Base-by-base conservation (phyloP, 306 rosid species). In the Crataegus laevigata region DNA sequence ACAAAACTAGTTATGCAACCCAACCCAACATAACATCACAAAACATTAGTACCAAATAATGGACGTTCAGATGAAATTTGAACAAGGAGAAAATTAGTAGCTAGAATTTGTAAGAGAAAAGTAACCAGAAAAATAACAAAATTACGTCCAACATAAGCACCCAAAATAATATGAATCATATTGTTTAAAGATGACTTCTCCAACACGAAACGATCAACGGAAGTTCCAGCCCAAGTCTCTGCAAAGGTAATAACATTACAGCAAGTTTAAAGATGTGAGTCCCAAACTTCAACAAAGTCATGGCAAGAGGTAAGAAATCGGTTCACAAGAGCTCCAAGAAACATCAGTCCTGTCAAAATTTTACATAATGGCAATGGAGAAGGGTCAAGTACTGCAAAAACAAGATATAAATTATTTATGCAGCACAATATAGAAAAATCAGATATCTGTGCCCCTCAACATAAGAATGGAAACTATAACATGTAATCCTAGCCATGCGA, bases 241-340 rank as follows among this genome's bases (percentile, higher is more conserved):
- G 98, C 99, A 91, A 91, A 91, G 86, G 88, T 90, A 93, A 94
- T 76, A 91, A 96, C 92, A 92, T 84, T 84, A 91, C 97, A 94
- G 89, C 97, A 92, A 94, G 96, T 96, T 94, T 94, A 94, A 92
- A 88, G 93, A 85, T 70, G 98, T 91, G 97, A 94, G 96, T 92
- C 99, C 94, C 93, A 96, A 91, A 96, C 97, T 96, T 92, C 89
- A 96, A 96, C 92, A 90, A 96, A 96, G 89, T 92, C 97, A 92
- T 92, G 97, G 97, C 96, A 96, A 92, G 88, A 89, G 93, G 98
- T 81, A 92, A 87, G 96, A 90, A 91, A 91, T 91, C 96, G 94
- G 98, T 85, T 90, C 93, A 93, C 90, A 90, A 90, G 88, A 84
- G 96, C 98, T 92, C 99, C 99, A 85, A 89, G 91, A 92, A 92